Conservation (phyloP, 495 filamentous ascomycete species). For the Aspergillus coremiiformis region DNA sequence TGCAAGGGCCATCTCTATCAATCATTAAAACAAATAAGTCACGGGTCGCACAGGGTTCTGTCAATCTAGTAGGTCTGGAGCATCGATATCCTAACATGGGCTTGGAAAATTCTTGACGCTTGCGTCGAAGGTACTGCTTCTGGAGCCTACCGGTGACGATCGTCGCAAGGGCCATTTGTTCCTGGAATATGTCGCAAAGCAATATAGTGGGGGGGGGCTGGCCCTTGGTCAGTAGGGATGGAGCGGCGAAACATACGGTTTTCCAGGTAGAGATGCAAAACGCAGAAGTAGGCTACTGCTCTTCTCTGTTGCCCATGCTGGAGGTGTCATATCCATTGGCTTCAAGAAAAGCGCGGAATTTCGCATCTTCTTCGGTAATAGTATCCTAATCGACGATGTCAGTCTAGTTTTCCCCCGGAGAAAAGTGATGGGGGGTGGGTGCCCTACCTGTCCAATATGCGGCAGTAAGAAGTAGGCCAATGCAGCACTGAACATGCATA, state of each 20-base stretch:
- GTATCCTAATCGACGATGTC: slow-evolving; percentile 43
- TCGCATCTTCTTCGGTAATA: slow-evolving; percentile 59
- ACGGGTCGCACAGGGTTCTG: background rate
- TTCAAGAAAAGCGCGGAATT: slow-evolving; percentile 62
- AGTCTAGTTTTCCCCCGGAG: background rate
- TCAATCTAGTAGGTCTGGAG: background rate
- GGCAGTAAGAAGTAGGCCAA: slow-evolving; percentile 54
- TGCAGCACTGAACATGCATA: slow-evolving; percentile 57
- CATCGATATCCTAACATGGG: background rate
- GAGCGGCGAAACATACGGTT: background rate
- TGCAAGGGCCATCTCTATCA: background rate
- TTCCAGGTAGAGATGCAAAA: background rate
- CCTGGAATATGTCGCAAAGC: background rate
- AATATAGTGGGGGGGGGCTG: background rate
- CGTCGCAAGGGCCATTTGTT: background rate
- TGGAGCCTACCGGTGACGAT: background rate
- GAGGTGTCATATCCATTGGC: slow-evolving; percentile 62
- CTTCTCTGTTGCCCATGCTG: slow-evolving; percentile 47
- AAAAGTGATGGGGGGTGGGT: background rate
- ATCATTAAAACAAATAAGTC: background rate
- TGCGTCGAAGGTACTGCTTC: background rate
- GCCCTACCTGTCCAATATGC: slow-evolving; percentile 54
- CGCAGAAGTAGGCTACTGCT: background rate
- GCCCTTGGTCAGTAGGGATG: background rate
- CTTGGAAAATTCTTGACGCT: background rate